phyloP scores from a whole-genome alignment of 2,329 filamentous ascomycete genomes.

The Thelonectria blattea region DNA sequence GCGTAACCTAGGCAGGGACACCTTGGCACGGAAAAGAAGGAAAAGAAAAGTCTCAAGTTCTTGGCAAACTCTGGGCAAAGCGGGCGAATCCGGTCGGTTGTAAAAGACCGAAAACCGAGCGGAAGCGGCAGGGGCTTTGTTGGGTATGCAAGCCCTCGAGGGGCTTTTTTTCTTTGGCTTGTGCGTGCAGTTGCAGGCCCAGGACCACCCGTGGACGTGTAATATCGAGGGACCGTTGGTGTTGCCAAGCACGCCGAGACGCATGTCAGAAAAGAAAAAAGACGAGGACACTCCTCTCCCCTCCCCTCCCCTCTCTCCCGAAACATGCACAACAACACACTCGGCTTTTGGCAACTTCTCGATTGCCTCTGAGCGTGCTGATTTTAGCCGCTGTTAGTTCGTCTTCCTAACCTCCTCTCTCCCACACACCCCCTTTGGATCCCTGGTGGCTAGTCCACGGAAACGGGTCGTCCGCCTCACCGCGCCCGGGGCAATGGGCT shows the following conservation, averaged over 20 bases:
- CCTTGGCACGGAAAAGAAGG: background rate
- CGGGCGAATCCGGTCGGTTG: slow-evolving; percentile 22
- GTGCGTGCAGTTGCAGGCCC: background rate
- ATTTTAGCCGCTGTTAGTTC: background rate
- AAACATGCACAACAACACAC: background rate
- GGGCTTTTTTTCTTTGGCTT: slow-evolving; percentile 1
- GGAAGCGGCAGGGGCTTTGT: slow-evolving; percentile 6
- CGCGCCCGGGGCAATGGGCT: slow-evolving; percentile 18
- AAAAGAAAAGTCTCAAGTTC: slow-evolving; percentile 19
- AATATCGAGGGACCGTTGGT: background rate
- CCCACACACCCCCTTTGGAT: background rate
- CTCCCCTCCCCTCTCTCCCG: too few species aligned
- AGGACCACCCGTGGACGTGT: background rate
- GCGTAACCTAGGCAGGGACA: too few species aligned
- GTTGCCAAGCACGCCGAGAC: slow-evolving; percentile 8
- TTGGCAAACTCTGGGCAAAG: slow-evolving; percentile 12
- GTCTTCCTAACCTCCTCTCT: background rate
- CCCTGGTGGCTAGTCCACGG: slow-evolving; percentile 9
- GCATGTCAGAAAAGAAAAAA: slow-evolving; percentile 20
- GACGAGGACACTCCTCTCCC: background rate
- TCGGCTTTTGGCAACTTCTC: background rate
- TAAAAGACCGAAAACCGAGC: slow-evolving; percentile 1
- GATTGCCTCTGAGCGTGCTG: background rate
- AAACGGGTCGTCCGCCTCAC: slow-evolving; percentile 6
- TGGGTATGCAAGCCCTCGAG: slow-evolving; percentile 14